Base-by-base conservation (phyloP, 345 rosid species). In the Pugionium dolabratum region DNA sequence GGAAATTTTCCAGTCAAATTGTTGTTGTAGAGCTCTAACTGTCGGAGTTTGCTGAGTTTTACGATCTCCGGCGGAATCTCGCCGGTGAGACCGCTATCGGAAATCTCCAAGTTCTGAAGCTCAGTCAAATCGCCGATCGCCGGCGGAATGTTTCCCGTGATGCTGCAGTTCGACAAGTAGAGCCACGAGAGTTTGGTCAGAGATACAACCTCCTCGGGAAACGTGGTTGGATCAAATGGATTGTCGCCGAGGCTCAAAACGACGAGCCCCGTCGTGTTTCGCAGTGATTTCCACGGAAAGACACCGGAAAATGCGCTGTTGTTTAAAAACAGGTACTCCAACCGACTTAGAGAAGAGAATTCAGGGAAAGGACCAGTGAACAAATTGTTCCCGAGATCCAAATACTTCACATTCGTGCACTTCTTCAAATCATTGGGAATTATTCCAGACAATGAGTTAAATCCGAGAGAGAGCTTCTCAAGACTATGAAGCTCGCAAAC, bases 271-370 rank as follows among this genome's bases (percentile, higher is more conserved):
- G 79, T 70, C 71, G 82, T 76, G 79, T 80, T 85, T 49, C 44
- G 69, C 0, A 90, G 73, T 4, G 96, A 88, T 2, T 71, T 69
- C 97, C 94, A 88, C 0, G 96, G 97, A 50, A 90, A 88, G n/a
- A 34, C 55, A 28, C 92, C 92, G 0, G 87, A 75, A 49, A 88
- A 78, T 1, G 87, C 88, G 32, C 86, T 88, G 42, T 8, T 73
- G 73, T 90, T 90, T 34, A 90, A 27, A 65, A 82, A 76, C 1
- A 90, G 76, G 64, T 67, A 79, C 62, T 78, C 80, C 41, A 93
- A 70, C 49, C 82, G 75, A 39, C 5, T 71, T 4, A 93, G 62
- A 58, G 83, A 42, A 0, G 97, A 78, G 51, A 90, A 52, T 1
- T 77, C 82, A 0, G 96, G 98, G 68, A 93, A 78, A 5, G 73